Percentiles rank a stretch among this genome's conserved stretches.
These are phyloP conservation scores for Salix brachista DNA, from an alignment of 345 rosid genomes.

Conservation along the genomic window DNA sequence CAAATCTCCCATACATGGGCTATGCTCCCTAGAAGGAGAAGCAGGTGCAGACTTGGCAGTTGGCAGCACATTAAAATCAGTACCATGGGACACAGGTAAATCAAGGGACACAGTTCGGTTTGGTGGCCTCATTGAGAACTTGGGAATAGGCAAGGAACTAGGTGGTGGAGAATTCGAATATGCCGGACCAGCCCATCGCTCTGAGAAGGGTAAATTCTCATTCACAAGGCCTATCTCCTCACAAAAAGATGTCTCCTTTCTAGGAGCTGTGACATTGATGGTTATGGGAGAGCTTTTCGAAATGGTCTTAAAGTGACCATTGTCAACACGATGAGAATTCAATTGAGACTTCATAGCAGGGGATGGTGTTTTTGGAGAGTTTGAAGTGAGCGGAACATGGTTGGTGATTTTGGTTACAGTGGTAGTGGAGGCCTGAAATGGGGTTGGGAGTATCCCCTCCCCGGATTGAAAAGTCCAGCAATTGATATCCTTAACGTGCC, in stretches of 20 bases:
- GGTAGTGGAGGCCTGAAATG: constrained; percentile 30
- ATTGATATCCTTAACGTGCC: constrained; percentile 52
- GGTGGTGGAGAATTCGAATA: constrained; percentile 96
- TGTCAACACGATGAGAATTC: constrained; percentile 14
- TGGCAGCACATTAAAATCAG: constrained; percentile 36
- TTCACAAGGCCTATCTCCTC: constrained; percentile 25
- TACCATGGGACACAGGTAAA: constrained; percentile 38
- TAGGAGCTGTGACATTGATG: constrained; percentile 28
- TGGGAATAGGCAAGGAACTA: constrained; percentile 87
- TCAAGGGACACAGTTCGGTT: constrained; percentile 63
- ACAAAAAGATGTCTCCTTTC: constrained; percentile 22
- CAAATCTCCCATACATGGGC: constrained; percentile 35
- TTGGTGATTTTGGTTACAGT: constrained; percentile 31
- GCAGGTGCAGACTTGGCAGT: constrained; percentile 79
- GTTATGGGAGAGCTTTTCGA: constrained; percentile 52
- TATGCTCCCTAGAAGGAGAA: constrained; percentile 64
- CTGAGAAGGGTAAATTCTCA: constrained; percentile 45
- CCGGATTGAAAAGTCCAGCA: constrained; percentile 77
- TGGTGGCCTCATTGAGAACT: constrained; percentile 58
- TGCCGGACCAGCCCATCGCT: constrained; percentile 97
- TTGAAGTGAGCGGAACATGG: constrained; percentile 16
- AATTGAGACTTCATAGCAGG: background rate
- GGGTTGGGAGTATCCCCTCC: constrained; percentile 69
- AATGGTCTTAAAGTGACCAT: constrained; percentile 2
- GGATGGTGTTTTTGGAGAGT: constrained; percentile 30